phyloP scores from a whole-genome alignment of 2,329 filamentous ascomycete genomes.

The Sporothrix pallida region DNA sequence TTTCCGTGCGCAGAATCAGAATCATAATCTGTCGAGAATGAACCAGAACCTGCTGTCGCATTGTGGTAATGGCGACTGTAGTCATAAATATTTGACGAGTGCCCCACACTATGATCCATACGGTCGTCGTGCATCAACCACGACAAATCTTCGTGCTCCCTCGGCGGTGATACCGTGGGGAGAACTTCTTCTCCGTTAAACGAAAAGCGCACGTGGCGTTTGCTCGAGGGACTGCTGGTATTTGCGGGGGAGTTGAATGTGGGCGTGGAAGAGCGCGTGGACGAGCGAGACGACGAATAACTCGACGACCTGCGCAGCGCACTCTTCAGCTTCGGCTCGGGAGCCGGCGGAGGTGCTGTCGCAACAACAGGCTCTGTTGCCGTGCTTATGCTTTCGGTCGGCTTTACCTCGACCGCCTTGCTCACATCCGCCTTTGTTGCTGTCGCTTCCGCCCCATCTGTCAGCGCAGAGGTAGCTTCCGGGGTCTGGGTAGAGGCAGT shows the following conservation, averaged over 20 bases:
- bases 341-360: conserved; percentile 34
- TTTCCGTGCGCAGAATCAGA: neutral
- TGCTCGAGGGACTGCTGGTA: conserved; percentile 41
- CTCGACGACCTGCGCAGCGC: conserved; percentile 64
- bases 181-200: conserved; percentile 65
- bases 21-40: neutral
- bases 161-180: conserved; percentile 61
- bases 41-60: neutral
- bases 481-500: neutral
- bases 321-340: conserved; percentile 57
- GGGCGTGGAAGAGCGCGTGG: conserved; percentile 18
- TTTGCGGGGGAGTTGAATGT: conserved; percentile 39
- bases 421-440: conserved; percentile 29
- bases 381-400: neutral
- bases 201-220: conserved; percentile 65
- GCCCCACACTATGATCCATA: neutral
- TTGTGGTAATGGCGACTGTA: conserved; percentile 20
- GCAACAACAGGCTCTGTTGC: neutral
- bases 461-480: neutral
- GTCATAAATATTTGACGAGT: conserved; percentile 9
- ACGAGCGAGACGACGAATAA: conserved; percentile 45
- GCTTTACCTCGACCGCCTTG: neutral
- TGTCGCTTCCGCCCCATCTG: conserved; percentile 25
- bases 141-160: conserved; percentile 30
- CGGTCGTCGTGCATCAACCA: conserved; percentile 35